Evolutionary conservation across 129 eudicot genomes (phyloP).

Genomic region (Solidago caesia): DNA sequence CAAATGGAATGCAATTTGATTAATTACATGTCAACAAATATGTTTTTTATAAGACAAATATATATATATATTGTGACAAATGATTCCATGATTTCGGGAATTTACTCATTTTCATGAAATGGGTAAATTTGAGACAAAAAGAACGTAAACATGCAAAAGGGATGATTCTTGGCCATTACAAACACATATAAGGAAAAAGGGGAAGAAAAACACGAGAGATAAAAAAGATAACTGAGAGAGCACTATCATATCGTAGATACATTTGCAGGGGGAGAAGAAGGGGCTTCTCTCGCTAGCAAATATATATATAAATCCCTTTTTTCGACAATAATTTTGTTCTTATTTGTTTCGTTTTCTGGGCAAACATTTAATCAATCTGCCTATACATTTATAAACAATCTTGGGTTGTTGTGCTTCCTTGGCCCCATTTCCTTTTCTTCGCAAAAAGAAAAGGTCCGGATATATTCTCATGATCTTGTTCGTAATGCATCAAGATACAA

Average conservation of each 20-base stretch:
- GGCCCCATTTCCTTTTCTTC: constrained; percentile 38
- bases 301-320: constrained; percentile 25
- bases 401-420: constrained; percentile 37
- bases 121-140: neutral
- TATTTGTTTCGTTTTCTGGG: neutral
- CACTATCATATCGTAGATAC: constrained; percentile 21
- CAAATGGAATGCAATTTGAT: too few relatives aligned
- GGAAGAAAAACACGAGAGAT: constrained; percentile 15
- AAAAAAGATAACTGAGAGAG: constrained; percentile 29
- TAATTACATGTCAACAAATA: too few relatives aligned
- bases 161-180: neutral
- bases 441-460: constrained; percentile 23
- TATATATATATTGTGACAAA: neutral
- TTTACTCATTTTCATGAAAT: neutral
- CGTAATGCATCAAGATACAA: neutral
- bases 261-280: constrained; percentile 37
- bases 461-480: constrained; percentile 7
- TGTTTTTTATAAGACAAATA: too few relatives aligned
- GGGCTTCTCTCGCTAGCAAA: constrained; percentile 39
- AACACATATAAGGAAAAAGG: neutral
- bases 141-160: neutral
- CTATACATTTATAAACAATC: constrained; percentile 20
- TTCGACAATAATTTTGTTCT: neutral
- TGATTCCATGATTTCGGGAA: neutral
- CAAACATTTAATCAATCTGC: constrained; percentile 11